These are phyloP conservation scores for Geranomyces michiganensis DNA, from an alignment of 192 early-diverging fungal genomes.

Conservation along the genomic window DNA sequence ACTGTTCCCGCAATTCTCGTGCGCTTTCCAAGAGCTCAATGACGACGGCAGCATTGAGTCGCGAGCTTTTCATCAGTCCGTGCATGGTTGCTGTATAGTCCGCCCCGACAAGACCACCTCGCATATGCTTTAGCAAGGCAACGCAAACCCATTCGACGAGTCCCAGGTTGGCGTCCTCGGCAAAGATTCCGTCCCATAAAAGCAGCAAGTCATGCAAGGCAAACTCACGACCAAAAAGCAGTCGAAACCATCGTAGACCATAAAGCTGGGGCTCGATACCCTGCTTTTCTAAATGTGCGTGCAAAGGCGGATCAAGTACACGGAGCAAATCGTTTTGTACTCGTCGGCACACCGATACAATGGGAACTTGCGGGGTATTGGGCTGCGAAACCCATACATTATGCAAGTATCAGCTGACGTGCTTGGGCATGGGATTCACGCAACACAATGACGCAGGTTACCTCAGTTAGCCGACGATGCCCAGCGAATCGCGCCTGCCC, in stretches of 20 bases:
- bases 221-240: conserved; percentile 92
- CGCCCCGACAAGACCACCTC: conserved; percentile 51
- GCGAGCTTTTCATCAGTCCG: conserved; percentile 44
- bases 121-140: conserved; percentile 71
- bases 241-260: conserved; percentile 91
- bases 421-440: neutral
- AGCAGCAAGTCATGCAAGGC: conserved; percentile 64
- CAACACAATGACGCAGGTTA: neutral
- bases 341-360: conserved; percentile 72
- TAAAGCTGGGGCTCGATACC: conserved; percentile 94
- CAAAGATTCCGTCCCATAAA: conserved; percentile 94
- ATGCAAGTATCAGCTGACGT: neutral
- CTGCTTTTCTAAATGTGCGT: conserved; percentile 67
- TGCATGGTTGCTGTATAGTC: conserved; percentile 46
- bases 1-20: conserved; percentile 19
- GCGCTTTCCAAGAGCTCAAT: conserved; percentile 31
- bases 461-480: neutral
- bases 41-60: conserved; percentile 13
- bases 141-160: conserved; percentile 84
- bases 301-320: conserved; percentile 72
- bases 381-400: neutral
- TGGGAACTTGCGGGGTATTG: conserved; percentile 51
- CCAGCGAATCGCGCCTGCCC: neutral
- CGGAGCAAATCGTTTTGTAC: conserved; percentile 73
- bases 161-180: conserved; percentile 73